Conservation (phyloP, 208 protist genomes). For the Wallacemonas sp. region DNA sequence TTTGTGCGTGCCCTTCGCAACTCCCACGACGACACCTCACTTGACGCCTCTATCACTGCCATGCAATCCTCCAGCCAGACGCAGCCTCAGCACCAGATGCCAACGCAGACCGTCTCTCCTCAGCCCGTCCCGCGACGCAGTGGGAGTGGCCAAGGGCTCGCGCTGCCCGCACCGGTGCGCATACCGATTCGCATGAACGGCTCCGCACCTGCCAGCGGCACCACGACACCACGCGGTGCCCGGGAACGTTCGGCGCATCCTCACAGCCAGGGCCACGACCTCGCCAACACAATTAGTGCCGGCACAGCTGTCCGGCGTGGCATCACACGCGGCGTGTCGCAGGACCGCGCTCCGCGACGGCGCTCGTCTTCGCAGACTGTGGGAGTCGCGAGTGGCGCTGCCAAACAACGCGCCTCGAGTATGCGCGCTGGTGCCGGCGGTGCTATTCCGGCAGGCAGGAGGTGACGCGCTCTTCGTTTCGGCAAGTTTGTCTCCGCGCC, state of each 20-base stretch:
- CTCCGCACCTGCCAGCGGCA: background rate
- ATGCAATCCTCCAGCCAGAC: background rate
- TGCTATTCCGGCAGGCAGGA: background rate
- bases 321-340: background rate
- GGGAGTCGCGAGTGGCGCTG: background rate
- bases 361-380: conserved; percentile 7
- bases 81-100: background rate
- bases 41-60: background rate
- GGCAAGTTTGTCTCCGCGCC: background rate
- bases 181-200: background rate
- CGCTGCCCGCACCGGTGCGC: conserved; percentile 2
- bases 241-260: background rate
- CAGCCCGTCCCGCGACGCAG: background rate
- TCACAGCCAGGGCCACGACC: background rate
- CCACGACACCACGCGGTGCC: conserved; percentile 1
- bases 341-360: conserved; percentile 3
- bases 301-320: conserved; percentile 1
- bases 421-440: background rate
- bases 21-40: background rate
- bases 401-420: background rate
- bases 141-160: background rate
- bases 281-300: background rate
- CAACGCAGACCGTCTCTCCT: background rate
- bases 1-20: background rate
- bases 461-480: too few species aligned